These are phyloP conservation scores for Caryopteris hybrid DNA, from an alignment of 305 asterid genomes.

Conservation along the genomic window DNA sequence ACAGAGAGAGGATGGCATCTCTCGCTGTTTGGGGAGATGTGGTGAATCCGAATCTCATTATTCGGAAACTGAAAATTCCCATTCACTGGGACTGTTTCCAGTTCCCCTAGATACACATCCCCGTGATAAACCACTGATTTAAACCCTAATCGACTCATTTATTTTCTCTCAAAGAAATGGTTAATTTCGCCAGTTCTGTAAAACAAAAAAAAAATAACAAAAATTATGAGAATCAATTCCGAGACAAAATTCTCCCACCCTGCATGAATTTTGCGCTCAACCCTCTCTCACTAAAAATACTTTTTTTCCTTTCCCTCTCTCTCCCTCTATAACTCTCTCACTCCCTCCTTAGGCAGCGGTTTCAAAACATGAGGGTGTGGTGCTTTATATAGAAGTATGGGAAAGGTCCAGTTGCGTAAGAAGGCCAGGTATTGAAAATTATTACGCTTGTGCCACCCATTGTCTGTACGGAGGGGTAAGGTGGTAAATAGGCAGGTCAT, in stretches of 20 bases:
- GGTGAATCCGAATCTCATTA: slow-evolving; percentile 86
- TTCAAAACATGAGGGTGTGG: slow-evolving; percentile 27
- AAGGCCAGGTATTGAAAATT: slow-evolving; percentile 14
- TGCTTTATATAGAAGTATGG: slow-evolving; percentile 37
- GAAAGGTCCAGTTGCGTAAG: slow-evolving; percentile 18
- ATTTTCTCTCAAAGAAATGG: neutral
- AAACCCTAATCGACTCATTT: slow-evolving; percentile 94
- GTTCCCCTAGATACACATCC: slow-evolving; percentile 67
- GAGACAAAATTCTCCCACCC: slow-evolving; percentile 1
- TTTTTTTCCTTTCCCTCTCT: slow-evolving; percentile 2
- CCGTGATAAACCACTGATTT: slow-evolving; percentile 77
- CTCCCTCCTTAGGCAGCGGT: slow-evolving; percentile 40
- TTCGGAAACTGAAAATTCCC: slow-evolving; percentile 67
- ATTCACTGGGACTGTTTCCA: slow-evolving; percentile 56
- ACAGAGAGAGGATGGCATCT: slow-evolving; percentile 87
- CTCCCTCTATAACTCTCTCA: slow-evolving; percentile 17
- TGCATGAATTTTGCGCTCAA: slow-evolving; percentile 27
- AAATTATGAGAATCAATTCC: slow-evolving; percentile 1
- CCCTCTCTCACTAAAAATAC: slow-evolving; percentile 22
- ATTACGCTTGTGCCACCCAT: slow-evolving; percentile 43
- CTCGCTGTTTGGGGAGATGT: slow-evolving; percentile 59
- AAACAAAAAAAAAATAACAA: slow-evolving; percentile 5
- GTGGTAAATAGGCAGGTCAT: slow-evolving; percentile 27
- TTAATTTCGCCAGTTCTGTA: slow-evolving; percentile 13
- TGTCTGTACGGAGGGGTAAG: slow-evolving; percentile 23